These are phyloP conservation scores for Neurospora sp. DNA, from an alignment of 495 filamentous ascomycete species.

Conservation along the genomic window DNA sequence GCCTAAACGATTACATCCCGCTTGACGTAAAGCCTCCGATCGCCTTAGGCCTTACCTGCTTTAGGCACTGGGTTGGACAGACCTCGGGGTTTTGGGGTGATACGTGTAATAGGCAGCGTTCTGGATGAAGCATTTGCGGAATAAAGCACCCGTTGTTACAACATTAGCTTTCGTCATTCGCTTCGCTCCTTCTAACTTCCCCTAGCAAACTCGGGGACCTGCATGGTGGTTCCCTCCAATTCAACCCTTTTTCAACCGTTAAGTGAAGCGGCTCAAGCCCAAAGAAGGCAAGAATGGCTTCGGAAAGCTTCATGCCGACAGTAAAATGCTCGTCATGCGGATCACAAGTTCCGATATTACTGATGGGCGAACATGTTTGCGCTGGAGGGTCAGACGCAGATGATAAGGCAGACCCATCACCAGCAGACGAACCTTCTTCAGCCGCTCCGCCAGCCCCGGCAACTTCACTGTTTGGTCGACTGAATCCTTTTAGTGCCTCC, in stretches of 20 bases:
- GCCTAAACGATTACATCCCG: not conserved
- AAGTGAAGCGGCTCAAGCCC: constrained; percentile 7
- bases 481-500: constrained; percentile 23
- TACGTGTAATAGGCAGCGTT: not conserved
- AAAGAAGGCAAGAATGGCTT: constrained; percentile 37
- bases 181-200: not conserved
- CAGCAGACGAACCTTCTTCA: constrained; percentile 11
- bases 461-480: constrained; percentile 30
- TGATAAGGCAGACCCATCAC: constrained; percentile 18
- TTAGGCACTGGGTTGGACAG: not conserved
- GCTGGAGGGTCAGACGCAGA: constrained; percentile 25
- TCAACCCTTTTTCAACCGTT: constrained; percentile 2
- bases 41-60: not conserved
- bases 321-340: constrained; percentile 95
- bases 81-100: not conserved
- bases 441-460: constrained; percentile 19
- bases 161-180: not conserved
- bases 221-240: not conserved
- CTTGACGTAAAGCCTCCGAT: not conserved
- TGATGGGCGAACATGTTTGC: constrained; percentile 89
- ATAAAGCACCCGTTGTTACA: not conserved
- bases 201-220: not conserved
- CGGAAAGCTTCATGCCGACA: constrained; percentile 67
- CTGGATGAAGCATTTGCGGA: not conserved
- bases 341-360: constrained; percentile 73